A percentile compares a stretch with the other conserved stretches of the same genome.
phyloP scores from a whole-genome alignment of 139 green algal genomes.

The Desmodesmus armatus region DNA sequence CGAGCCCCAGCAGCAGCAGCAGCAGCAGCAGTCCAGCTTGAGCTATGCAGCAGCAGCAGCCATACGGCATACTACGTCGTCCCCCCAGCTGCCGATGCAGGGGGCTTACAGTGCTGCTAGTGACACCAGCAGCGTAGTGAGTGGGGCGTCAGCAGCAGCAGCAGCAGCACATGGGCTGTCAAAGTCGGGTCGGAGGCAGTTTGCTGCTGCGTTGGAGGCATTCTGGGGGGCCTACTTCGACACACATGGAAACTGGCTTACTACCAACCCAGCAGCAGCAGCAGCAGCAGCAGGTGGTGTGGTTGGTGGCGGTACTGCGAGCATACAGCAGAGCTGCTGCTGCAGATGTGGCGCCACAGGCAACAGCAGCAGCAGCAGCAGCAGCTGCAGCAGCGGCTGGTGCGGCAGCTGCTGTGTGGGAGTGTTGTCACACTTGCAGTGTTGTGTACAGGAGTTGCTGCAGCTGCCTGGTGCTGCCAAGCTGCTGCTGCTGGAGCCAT shows the following conservation, averaged over 20 bases:
- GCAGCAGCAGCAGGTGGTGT: slow-evolving; percentile 10
- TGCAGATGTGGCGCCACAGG: neutral
- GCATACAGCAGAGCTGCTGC: neutral
- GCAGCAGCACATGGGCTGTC: neutral
- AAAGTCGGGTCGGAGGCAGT: slow-evolving; percentile 45
- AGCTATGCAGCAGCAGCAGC: slow-evolving; percentile 10
- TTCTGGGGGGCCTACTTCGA: slow-evolving; percentile 70
- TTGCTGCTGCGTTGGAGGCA: slow-evolving; percentile 59
- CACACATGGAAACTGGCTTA: slow-evolving; percentile 53
- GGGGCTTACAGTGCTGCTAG: too few relatives aligned
- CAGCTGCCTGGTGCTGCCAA: slow-evolving; percentile 27
- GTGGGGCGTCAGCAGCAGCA: neutral
- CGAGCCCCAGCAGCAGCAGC: neutral
- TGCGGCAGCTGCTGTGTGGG: slow-evolving; percentile 35
- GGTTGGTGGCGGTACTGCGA: neutral
- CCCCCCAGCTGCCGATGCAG: too few relatives aligned
- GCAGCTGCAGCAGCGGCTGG: slow-evolving; percentile 38
- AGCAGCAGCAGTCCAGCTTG: slow-evolving; percentile 22
- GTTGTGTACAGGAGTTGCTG: slow-evolving; percentile 42
- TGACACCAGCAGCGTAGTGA: neutral
- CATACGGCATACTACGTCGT: neutral
- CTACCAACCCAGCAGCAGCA: neutral
- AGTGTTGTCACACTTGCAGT: slow-evolving; percentile 45
- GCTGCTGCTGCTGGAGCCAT: neutral
- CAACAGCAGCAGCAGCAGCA: neutral